A percentile compares a stretch with the other conserved stretches of the same genome.
These are phyloP conservation scores for Trypanosoma melophagium DNA, from an alignment of 208 protist genomes.

Conservation along the genomic window DNA sequence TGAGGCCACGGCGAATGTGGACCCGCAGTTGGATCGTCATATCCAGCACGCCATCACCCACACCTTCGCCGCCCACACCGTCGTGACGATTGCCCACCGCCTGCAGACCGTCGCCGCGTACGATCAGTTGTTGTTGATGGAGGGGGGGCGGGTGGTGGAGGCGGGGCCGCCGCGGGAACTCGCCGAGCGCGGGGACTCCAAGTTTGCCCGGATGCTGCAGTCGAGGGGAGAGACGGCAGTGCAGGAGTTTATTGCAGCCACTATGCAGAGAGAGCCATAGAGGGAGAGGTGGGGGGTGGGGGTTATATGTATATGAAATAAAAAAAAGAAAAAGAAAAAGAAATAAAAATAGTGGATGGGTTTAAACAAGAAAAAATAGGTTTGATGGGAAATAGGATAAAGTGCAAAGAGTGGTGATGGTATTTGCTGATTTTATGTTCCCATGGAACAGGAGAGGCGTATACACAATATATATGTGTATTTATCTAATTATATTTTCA, in stretches of 20 bases:
- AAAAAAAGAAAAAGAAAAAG: conserved; percentile 5
- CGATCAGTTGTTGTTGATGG: conserved; percentile 62
- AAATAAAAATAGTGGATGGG: too few relatives aligned
- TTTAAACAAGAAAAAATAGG: too few relatives aligned
- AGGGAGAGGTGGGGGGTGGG: background rate
- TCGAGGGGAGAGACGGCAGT: conserved; percentile 15
- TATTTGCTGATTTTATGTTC: too few relatives aligned
- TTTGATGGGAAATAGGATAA: too few relatives aligned
- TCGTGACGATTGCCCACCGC: conserved; percentile 66
- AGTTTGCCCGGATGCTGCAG: conserved; percentile 27
- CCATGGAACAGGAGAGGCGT: too few relatives aligned
- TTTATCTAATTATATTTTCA: too few relatives aligned
- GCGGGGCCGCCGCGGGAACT: conserved; percentile 53
- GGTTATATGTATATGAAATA: conserved; percentile 3
- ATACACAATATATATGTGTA: background rate
- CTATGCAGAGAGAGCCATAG: background rate
- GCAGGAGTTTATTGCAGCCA: conserved; percentile 20
- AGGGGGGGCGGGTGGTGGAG: conserved; percentile 46
- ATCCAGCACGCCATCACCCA: conserved; percentile 38
- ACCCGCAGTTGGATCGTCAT: conserved; percentile 33
- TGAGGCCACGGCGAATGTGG: conserved; percentile 34
- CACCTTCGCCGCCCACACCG: conserved; percentile 55
- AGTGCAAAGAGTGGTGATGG: too few relatives aligned
- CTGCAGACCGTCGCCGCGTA: conserved; percentile 58
- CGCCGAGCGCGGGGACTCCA: conserved; percentile 31